Evolutionary conservation across 2,329 filamentous ascomycete genomes (phyloP).

Genomic region (Zymoseptoria brevis): DNA sequence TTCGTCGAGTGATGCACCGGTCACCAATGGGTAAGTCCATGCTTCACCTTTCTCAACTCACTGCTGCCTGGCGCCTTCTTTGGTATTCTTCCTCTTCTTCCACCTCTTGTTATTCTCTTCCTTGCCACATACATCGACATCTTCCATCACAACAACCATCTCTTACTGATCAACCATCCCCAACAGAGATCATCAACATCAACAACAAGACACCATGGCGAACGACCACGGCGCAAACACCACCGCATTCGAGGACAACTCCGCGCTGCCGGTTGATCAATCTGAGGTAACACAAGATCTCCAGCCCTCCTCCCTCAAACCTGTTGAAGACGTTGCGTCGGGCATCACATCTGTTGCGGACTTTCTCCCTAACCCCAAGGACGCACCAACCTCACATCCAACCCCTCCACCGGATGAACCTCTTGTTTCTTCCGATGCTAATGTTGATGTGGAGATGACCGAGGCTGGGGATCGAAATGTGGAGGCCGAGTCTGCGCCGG

Average conservation of each 20-base stretch:
- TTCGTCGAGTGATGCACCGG: constrained; percentile 10
- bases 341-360: constrained; percentile 38
- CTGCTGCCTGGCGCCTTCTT: not conserved
- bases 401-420: constrained; percentile 37
- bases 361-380: constrained; percentile 33
- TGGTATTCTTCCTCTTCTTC: not conserved
- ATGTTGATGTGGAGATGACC: constrained; percentile 23
- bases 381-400: constrained; percentile 35
- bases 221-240: constrained; percentile 14
- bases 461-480: constrained; percentile 11
- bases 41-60: not conserved
- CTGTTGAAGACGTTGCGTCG: constrained; percentile 34
- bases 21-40: constrained; percentile 17
- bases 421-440: constrained; percentile 22
- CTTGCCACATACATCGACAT: not conserved
- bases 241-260: constrained; percentile 19
- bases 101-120: not conserved
- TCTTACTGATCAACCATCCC: not conserved
- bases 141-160: not conserved
- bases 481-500: constrained; percentile 11
- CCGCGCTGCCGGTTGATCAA: constrained; percentile 10
- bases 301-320: constrained; percentile 28
- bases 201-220: constrained; percentile 9
- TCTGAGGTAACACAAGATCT: constrained; percentile 12
- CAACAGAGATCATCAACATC: constrained; percentile 1